phyloP scores from a whole-genome alignment of 306 rosid species.

The Vigna reflexopilosa region DNA sequence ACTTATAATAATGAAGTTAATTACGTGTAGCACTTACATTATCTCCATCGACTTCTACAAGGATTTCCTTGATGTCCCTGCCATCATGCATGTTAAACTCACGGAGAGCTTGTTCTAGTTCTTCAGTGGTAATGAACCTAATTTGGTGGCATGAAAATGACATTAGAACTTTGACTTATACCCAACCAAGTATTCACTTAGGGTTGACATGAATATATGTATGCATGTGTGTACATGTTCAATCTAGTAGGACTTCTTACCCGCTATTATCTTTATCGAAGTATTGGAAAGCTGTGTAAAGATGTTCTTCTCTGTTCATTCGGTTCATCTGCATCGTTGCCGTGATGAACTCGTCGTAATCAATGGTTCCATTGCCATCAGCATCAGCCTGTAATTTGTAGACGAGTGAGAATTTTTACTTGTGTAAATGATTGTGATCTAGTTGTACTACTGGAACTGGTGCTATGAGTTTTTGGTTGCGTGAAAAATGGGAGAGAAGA shows the following conservation, averaged over 20 bases:
- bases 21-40: conserved; percentile 63
- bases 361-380: conserved; percentile 92
- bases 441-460: neutral
- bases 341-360: conserved; percentile 93
- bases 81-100: conserved; percentile 92
- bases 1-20: neutral
- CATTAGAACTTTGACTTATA: neutral
- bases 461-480: neutral
- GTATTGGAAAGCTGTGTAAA: conserved; percentile 93
- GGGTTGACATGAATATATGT: neutral
- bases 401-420: neutral
- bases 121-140: conserved; percentile 88
- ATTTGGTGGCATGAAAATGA: conserved; percentile 6
- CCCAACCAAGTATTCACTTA: neutral
- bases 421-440: neutral
- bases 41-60: conserved; percentile 87
- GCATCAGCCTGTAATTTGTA: conserved; percentile 79
- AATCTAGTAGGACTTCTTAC: conserved; percentile 49
- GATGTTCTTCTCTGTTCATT: conserved; percentile 95
- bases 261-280: conserved; percentile 96
- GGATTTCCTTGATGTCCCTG: conserved; percentile 78
- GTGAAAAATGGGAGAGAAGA: neutral
- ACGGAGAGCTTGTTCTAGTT: conserved; percentile 87
- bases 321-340: conserved; percentile 96
- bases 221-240: neutral